Percentiles rank a stretch among this genome's conserved stretches.
phyloP scores from a whole-genome alignment of 1,139 yeast genomes.

The Suhomyces chickasaworum region DNA sequence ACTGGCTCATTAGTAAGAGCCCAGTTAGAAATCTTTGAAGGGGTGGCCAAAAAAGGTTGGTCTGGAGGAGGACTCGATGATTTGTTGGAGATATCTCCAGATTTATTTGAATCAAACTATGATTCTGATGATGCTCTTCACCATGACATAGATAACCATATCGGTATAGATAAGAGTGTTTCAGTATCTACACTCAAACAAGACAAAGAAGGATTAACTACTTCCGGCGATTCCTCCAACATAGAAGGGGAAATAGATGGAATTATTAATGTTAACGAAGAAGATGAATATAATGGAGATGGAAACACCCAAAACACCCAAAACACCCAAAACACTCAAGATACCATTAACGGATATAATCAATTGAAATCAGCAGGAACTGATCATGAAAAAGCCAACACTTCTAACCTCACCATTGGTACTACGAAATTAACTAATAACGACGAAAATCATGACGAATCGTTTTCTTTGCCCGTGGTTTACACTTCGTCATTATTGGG shows the following conservation, averaged over 20 bases:
- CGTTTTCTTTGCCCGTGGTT: constrained; percentile 36
- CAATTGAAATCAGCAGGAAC: background rate
- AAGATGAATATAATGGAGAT: constrained; percentile 11
- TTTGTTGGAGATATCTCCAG: constrained; percentile 55
- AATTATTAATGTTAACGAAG: constrained; percentile 2
- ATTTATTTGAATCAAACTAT: constrained; percentile 41
- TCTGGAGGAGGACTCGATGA: constrained; percentile 83
- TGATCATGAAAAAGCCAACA: background rate
- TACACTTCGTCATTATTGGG: constrained; percentile 21
- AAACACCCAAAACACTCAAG: constrained; percentile 3
- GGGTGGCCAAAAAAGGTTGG: constrained; percentile 84
- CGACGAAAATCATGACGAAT: constrained; percentile 25
- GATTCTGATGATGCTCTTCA: constrained; percentile 12
- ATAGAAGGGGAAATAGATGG: constrained; percentile 4
- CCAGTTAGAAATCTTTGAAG: constrained; percentile 78
- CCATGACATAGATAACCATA: background rate
- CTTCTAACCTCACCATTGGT: background rate
- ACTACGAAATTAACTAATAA: constrained; percentile 3
- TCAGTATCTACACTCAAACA: constrained; percentile 17
- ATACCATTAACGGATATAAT: background rate
- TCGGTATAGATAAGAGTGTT: constrained; percentile 13
- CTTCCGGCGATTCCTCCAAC: background rate
- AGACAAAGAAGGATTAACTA: background rate
- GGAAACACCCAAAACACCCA: constrained; percentile 3
- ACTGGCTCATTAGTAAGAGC: constrained; percentile 73